Percentiles rank a stretch among this genome's conserved stretches.
These are phyloP conservation scores for Aspergillus panamensis DNA, from an alignment of 495 filamentous ascomycete species.

Conservation along the genomic window DNA sequence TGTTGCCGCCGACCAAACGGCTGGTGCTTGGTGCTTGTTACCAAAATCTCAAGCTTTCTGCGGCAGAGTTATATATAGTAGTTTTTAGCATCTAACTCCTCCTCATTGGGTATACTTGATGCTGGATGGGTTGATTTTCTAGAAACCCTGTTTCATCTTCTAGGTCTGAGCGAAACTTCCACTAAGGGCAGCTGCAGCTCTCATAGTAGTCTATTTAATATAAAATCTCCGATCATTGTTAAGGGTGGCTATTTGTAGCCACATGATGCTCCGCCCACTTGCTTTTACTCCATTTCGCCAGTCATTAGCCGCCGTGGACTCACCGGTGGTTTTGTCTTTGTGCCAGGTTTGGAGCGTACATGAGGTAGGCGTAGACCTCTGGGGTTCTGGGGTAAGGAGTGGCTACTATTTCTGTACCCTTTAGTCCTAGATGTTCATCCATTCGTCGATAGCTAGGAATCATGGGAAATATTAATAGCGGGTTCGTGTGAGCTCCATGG, in stretches of 20 bases:
- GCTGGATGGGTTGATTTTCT: background rate
- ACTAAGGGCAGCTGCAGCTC: background rate
- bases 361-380: background rate
- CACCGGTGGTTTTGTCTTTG: background rate
- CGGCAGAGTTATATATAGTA: background rate
- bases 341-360: background rate
- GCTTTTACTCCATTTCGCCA: background rate
- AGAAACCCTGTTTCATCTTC: background rate
- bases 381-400: background rate
- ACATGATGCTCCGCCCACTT: too few relatives aligned
- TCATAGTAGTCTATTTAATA: too few relatives aligned
- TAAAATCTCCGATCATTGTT: too few relatives aligned
- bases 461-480: background rate
- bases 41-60: background rate
- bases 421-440: background rate
- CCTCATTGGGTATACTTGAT: background rate
- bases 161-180: background rate
- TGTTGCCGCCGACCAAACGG: too few relatives aligned
- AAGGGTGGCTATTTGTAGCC: too few relatives aligned
- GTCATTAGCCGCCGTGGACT: slow-evolving; percentile 12
- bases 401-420: background rate
- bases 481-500: too few relatives aligned
- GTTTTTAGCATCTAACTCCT: background rate
- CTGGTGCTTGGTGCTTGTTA: background rate
- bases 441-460: background rate